Percentiles rank a stretch among this genome's conserved stretches.
These are phyloP conservation scores for Apiotrichum sp. DNA, from an alignment of 1,284 basidiomycete species.

Conservation along the genomic window DNA sequence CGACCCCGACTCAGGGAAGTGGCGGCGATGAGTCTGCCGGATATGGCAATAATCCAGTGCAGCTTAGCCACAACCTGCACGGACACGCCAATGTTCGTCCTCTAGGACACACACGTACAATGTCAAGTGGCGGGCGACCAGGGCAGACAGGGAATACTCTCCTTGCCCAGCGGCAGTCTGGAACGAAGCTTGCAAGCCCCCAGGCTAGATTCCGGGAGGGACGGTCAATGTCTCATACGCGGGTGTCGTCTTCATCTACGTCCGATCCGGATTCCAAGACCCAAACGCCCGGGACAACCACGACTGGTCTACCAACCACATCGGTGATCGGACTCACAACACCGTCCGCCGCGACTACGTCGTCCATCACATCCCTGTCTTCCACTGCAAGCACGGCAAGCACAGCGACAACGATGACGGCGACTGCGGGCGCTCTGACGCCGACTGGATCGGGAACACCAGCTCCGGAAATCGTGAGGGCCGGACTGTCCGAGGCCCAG, in stretches of 20 bases:
- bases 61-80: neutral
- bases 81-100: neutral
- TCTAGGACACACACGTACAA: neutral
- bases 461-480: slow-evolving; percentile 3
- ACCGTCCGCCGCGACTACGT: neutral
- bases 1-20: neutral
- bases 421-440: slow-evolving; percentile 6
- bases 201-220: neutral
- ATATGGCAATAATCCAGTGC: neutral
- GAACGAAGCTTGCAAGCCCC: neutral
- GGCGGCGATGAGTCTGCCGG: neutral
- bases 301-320: neutral
- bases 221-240: neutral
- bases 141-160: neutral
- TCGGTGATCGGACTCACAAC: too few species aligned
- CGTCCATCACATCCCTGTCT: neutral
- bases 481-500: slow-evolving; percentile 27
- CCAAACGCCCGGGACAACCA: neutral
- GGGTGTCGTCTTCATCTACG: neutral
- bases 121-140: neutral
- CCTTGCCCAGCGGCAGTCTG: neutral
- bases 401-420: neutral
- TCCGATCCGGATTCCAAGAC: neutral
- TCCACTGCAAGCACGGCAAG: neutral
- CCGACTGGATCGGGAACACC: neutral